Percentiles rank a stretch among this genome's conserved stretches.
Evolutionary conservation across 2,329 filamentous ascomycete genomes (phyloP).

Genomic region (Sarocladiaceae sp.): DNA sequence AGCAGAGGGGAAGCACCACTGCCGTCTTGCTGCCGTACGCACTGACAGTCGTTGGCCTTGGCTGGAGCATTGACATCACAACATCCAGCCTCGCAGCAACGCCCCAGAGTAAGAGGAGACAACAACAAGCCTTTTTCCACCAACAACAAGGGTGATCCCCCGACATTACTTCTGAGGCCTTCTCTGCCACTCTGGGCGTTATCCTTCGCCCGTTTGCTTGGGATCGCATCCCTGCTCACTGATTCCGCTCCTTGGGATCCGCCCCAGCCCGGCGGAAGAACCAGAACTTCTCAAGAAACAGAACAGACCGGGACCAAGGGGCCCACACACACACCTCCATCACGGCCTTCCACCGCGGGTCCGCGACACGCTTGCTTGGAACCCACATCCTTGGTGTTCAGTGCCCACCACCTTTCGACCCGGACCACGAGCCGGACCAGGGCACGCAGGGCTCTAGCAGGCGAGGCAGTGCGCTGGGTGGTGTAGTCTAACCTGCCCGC

Average conservation of each 20-base stretch:
- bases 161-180: slow-evolving; percentile 1
- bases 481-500: not conserved
- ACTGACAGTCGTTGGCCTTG: not conserved
- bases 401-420: slow-evolving; percentile 4
- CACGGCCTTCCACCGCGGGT: slow-evolving; percentile 6
- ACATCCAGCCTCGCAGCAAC: not conserved
- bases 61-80: slow-evolving; percentile 3
- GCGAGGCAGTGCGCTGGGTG: slow-evolving; percentile 8
- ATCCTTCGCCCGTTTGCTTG: not conserved
- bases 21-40: not conserved
- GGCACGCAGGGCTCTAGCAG: slow-evolving; percentile 3
- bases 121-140: slow-evolving; percentile 1
- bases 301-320: not conserved
- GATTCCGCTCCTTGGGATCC: slow-evolving; percentile 4
- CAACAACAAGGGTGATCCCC: not conserved
- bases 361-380: slow-evolving; percentile 6
- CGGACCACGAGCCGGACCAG: slow-evolving; percentile 2
- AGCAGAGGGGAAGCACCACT: not conserved
- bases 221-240: not conserved
- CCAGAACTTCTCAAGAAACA: not conserved
- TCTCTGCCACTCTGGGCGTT: slow-evolving; percentile 1
- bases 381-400: not conserved
- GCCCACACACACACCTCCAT: slow-evolving; percentile 5
- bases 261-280: not conserved
- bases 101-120: not conserved